These are phyloP conservation scores for Quercus variabilis DNA, from an alignment of 306 rosid species.

Conservation along the genomic window DNA sequence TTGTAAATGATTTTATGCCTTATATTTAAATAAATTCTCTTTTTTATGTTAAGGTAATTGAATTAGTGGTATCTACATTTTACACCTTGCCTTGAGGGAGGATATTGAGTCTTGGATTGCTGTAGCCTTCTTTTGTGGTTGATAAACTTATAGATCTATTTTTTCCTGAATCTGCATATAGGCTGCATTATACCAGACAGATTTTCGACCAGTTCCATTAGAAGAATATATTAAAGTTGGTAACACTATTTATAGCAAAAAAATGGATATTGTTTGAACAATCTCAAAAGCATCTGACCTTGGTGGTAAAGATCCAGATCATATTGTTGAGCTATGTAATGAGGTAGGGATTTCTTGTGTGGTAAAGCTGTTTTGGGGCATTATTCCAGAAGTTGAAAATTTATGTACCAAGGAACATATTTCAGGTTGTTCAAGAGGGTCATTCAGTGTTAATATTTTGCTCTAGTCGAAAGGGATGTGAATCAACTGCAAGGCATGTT, in stretches of 20 bases:
- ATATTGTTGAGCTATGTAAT: slow-evolving; percentile 90
- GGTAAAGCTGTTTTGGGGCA: slow-evolving; percentile 19
- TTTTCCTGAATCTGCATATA: slow-evolving; percentile 42
- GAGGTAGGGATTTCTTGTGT: slow-evolving; percentile 53
- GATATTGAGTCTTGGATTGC: slow-evolving; percentile 11
- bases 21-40: neutral
- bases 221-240: slow-evolving; percentile 96
- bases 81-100: slow-evolving; percentile 15
- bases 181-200: slow-evolving; percentile 96
- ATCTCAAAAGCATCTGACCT: slow-evolving; percentile 69
- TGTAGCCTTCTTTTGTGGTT: slow-evolving; percentile 6
- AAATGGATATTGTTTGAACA: slow-evolving; percentile 73
- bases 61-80: neutral
- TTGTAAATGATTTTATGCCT: neutral
- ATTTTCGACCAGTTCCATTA: slow-evolving; percentile 92
- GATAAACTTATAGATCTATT: slow-evolving; percentile 14
- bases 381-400: slow-evolving; percentile 17
- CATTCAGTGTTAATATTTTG: slow-evolving; percentile 91
- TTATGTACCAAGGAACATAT: slow-evolving; percentile 23
- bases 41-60: neutral
- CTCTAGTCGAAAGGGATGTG: slow-evolving; percentile 96
- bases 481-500: slow-evolving; percentile 90
- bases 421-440: slow-evolving; percentile 95
- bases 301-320: slow-evolving; percentile 97
- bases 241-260: slow-evolving; percentile 69